Evolutionary conservation across 306 rosid species (phyloP), one percentile per base, ranked within the genome.

Genomic region (Lathyrus aphaca): DNA sequence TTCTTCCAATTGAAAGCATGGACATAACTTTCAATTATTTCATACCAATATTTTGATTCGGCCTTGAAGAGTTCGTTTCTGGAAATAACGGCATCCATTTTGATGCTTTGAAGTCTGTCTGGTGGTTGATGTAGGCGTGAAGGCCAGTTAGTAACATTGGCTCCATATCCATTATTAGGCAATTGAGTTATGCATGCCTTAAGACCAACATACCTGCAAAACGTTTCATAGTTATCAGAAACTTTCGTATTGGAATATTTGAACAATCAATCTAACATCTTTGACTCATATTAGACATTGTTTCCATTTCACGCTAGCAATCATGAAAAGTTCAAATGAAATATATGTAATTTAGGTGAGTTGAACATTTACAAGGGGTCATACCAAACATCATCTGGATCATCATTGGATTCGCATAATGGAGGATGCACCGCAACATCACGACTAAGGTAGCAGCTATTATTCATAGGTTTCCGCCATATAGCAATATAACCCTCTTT

Each of bases 361-460:
- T 45, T 38, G 6, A 72, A 63, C 23, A 70, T 74, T 40, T 51
- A 68, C 39, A 43, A 39, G 17, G 51, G 56, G 64, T 59, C 80
- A 69, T 86, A 90, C 98, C 98, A 86, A 77, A 92, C 96, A 68
- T 84, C 80, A 70, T 92, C 96, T 42, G 90, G 91, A 59, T 92
- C 92, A 77, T 92, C 95, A 68, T 78, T 74, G 51, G 85, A 66
- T 54, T 83, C 89, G 76, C 96, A 92, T 55, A 89, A 43, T n/a
- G 85, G 87, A 73, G 98, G 96, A 74, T 74, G 80, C 72, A 77
- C 75, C 51, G 56, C 82, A 21, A 66, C n/a, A 25, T 77, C 83
- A 15, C 88, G 91, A 80, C 79, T 82, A 50, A 79, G 84, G 81
- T 92, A 92, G 84, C 96, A 92, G 85, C 78, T 83, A 69, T 88